Conservation (phyloP, 176 grass and related monocot genomes). For the Ananas comosus region DNA sequence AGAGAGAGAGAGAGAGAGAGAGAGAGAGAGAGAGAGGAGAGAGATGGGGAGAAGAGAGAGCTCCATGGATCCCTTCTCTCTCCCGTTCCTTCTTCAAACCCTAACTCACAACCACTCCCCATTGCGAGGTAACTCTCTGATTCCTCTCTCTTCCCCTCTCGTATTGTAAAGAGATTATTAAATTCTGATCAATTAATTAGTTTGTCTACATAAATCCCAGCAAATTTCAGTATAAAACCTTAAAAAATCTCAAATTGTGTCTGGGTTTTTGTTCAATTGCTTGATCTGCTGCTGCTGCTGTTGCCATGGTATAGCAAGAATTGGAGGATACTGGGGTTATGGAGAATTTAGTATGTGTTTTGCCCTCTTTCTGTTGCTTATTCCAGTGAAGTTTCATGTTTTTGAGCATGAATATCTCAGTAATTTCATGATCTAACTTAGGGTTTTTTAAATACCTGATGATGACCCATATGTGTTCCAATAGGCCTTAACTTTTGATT, state of each 20-base stretch:
- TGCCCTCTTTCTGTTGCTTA: background rate
- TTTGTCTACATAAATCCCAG: background rate
- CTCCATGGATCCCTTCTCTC: conserved; percentile 13
- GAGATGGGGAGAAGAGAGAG: conserved; percentile 9
- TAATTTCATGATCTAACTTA: background rate
- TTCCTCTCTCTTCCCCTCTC: conserved; percentile 12
- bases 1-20: conserved; percentile 13
- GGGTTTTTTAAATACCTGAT: background rate
- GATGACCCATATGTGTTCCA: background rate
- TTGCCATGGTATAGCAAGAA: background rate
- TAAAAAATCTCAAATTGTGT: background rate
- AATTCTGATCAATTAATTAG: background rate
- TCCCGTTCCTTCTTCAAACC: background rate
- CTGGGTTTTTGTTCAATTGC: background rate
- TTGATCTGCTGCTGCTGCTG: background rate
- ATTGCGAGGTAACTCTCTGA: conserved; percentile 25
- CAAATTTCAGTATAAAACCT: too few relatives aligned
- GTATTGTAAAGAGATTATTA: background rate
- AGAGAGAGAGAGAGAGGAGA: conserved; percentile 11
- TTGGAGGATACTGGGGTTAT: background rate
- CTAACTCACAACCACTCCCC: background rate
- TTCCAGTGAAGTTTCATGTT: background rate
- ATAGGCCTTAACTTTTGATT: background rate
- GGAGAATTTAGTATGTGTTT: background rate
- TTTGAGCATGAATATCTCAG: background rate